Evolutionary conservation across 2,329 filamentous ascomycete genomes (phyloP).

Genomic region (Aspergillus luchuensis): DNA sequence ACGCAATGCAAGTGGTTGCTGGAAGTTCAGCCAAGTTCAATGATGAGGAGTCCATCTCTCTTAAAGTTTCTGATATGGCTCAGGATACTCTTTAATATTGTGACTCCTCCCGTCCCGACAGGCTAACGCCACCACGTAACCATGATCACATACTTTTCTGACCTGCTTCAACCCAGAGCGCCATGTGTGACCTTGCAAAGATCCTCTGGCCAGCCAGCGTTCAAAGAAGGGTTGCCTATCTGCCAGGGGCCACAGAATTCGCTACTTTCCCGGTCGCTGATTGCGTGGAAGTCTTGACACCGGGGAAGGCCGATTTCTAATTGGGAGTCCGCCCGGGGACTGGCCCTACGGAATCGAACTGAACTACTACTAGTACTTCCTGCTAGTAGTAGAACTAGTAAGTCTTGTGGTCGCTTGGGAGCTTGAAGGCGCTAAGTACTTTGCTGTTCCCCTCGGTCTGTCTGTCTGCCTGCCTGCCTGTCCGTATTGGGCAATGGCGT

Average conservation of each 20-base stretch:
- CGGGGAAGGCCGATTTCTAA: constrained; percentile 2
- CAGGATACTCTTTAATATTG: not conserved
- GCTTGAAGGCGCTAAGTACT: too few species aligned
- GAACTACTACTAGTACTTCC: not conserved
- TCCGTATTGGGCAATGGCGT: not conserved
- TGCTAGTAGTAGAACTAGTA: too few species aligned
- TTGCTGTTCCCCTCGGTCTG: not conserved
- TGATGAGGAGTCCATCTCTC: not conserved
- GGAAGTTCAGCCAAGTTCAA: too few species aligned
- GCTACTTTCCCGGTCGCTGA: not conserved
- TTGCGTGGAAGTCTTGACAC: constrained; percentile 1
- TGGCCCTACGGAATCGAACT: not conserved
- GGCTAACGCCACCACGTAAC: constrained; percentile 9
- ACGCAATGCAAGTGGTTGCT: not conserved
- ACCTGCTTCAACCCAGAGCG: constrained; percentile 12
- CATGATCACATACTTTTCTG: constrained; percentile 5
- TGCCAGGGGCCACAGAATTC: constrained; percentile 12
- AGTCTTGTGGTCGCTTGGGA: too few species aligned
- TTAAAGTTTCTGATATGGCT: not conserved
- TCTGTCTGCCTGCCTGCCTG: not conserved
- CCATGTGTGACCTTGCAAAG: constrained; percentile 15
- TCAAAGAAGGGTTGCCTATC: constrained; percentile 10
- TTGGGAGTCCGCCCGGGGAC: not conserved
- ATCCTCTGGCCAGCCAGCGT: not conserved
- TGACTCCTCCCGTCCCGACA: constrained; percentile 3